A percentile compares a stretch with the other conserved stretches of the same genome.
Conservation (phyloP, 495 filamentous ascomycete species). For the Neurospora pannonica region DNA sequence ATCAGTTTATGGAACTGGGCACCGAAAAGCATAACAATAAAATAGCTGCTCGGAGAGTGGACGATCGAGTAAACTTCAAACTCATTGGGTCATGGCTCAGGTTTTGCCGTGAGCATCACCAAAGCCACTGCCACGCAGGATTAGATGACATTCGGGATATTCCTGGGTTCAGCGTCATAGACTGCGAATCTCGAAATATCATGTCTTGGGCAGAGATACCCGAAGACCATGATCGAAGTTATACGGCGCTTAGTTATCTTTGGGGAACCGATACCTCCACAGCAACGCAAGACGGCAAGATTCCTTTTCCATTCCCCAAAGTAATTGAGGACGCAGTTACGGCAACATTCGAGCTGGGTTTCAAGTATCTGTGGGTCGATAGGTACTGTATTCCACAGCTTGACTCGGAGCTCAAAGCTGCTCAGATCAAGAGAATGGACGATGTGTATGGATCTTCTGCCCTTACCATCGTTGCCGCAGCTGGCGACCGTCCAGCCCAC, state of each 20-base stretch:
- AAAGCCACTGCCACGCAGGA: conserved; percentile 8
- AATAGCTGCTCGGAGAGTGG: background rate
- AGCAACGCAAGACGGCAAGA: background rate
- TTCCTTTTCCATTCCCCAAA: conserved; percentile 9
- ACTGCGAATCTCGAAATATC: conserved; percentile 8
- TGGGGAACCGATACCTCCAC: conserved; percentile 4
- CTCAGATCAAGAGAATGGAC: conserved; percentile 24
- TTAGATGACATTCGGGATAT: conserved; percentile 4
- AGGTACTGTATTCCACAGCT: conserved; percentile 27
- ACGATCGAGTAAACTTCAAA: background rate
- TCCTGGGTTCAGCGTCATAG: conserved; percentile 9
- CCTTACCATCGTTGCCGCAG: conserved; percentile 22
- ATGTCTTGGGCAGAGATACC: conserved; percentile 3
- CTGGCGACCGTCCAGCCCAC: conserved; percentile 6
- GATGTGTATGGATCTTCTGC: conserved; percentile 15
- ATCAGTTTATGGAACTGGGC: background rate
- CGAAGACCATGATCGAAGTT: background rate
- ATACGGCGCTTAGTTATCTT: conserved; percentile 13
- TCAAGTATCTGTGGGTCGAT: conserved; percentile 31
- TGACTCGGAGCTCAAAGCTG: conserved; percentile 15
- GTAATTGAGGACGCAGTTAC: conserved; percentile 23
- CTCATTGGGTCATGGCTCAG: background rate
- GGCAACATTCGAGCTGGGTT: conserved; percentile 16
- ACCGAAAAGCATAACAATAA: background rate
- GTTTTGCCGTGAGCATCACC: conserved; percentile 4